Conservation (phyloP, 1,284 basidiomycete species). For the Tausonia pullulans region DNA sequence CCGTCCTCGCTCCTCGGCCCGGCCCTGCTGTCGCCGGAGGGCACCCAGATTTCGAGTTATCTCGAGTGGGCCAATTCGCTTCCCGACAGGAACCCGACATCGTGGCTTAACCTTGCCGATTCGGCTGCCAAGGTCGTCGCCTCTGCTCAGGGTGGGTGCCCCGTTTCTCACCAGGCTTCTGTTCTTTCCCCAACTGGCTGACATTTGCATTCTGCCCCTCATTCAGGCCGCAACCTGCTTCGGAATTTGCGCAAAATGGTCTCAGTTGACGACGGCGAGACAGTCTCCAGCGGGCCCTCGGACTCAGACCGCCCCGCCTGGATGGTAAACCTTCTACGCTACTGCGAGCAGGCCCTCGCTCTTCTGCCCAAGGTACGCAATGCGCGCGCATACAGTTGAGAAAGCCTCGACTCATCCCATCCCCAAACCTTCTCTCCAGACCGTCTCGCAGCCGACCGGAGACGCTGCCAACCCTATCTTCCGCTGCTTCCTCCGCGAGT, state of each 20-base stretch:
- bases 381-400: too few species aligned
- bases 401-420: too few species aligned
- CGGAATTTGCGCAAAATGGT: slow-evolving; percentile 83
- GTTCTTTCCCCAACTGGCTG: not conserved
- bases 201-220: slow-evolving; percentile 19
- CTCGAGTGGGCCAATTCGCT: slow-evolving; percentile 71
- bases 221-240: slow-evolving; percentile 63
- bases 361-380: slow-evolving; percentile 57
- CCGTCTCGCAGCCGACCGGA: slow-evolving; percentile 15
- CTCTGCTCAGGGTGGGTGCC: slow-evolving; percentile 62
- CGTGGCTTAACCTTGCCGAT: slow-evolving; percentile 81
- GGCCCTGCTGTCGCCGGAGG: slow-evolving; percentile 65
- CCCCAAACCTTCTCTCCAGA: slow-evolving; percentile 2
- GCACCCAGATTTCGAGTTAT: slow-evolving; percentile 82
- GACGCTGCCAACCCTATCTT: slow-evolving; percentile 56
- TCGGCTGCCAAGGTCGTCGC: slow-evolving; percentile 86
- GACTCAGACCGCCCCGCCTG: slow-evolving; percentile 71
- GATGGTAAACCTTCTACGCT: slow-evolving; percentile 73
- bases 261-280: slow-evolving; percentile 74
- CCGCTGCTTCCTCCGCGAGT: slow-evolving; percentile 79
- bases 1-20: slow-evolving; percentile 80
- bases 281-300: slow-evolving; percentile 44
- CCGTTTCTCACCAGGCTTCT: not conserved
- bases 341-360: slow-evolving; percentile 70
- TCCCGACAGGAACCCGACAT: slow-evolving; percentile 81